Conservation (phyloP, 1,139 yeast species). For the Yamadazyma spencermartinsiae region DNA sequence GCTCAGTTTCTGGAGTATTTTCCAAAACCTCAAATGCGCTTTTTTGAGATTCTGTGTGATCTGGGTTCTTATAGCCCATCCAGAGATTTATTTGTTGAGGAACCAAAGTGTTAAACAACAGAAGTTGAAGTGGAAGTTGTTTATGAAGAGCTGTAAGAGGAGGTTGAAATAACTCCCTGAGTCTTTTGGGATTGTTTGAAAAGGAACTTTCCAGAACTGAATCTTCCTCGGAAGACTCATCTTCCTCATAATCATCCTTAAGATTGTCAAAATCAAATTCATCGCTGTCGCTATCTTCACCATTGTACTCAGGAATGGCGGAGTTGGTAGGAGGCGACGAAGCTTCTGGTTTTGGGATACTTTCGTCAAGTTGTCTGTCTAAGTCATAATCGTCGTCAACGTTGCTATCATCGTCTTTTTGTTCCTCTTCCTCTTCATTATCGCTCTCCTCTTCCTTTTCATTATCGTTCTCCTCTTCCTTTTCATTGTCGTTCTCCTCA, state of each 20-base stretch:
- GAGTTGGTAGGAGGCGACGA: constrained; percentile 2
- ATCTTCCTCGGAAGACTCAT: constrained; percentile 18
- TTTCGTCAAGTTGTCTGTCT: constrained; percentile 11
- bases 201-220: constrained; percentile 13
- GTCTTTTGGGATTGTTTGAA: constrained; percentile 1
- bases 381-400: constrained; percentile 12
- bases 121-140: constrained; percentile 44
- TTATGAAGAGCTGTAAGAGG: constrained; percentile 52
- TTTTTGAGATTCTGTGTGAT: constrained; percentile 1
- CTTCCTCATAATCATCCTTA: constrained; percentile 54
- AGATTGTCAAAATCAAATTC: constrained; percentile 42
- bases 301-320: background rate
- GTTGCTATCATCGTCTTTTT: constrained; percentile 9
- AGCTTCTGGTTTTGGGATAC: constrained; percentile 4
- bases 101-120: constrained; percentile 39
- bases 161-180: constrained; percentile 56
- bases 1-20: background rate
- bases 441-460: constrained; percentile 20
- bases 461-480: constrained; percentile 23
- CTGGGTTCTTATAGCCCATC: constrained; percentile 49
- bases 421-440: constrained; percentile 15
- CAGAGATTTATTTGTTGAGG: constrained; percentile 77
- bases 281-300: constrained; percentile 8
- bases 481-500: constrained; percentile 25
- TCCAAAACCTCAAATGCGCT: background rate